Evolutionary conservation across 1,284 basidiomycete species (phyloP).

Genomic region (Tremellales sp.): DNA sequence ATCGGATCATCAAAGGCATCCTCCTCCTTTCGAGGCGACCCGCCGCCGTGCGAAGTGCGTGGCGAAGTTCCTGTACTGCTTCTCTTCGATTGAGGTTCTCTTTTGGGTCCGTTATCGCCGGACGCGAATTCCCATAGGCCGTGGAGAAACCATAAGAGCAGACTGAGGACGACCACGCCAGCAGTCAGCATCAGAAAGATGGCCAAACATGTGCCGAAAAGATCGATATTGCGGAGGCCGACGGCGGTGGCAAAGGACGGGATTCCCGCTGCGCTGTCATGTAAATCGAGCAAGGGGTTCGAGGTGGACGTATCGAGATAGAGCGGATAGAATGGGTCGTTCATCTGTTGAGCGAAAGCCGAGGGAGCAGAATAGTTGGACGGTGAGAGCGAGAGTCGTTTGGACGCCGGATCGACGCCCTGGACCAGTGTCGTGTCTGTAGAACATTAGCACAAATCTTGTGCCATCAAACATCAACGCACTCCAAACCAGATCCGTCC

Average conservation of each 20-base stretch:
- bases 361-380: constrained; percentile 59
- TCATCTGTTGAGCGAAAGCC: constrained; percentile 66
- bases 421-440: constrained; percentile 70
- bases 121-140: constrained; percentile 33
- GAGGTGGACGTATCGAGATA: constrained; percentile 64
- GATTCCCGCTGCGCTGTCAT: constrained; percentile 56
- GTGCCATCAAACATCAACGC: constrained; percentile 44
- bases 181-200: constrained; percentile 78
- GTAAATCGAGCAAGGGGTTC: constrained; percentile 46
- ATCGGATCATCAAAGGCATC: not conserved
- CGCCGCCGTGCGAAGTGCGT: not conserved
- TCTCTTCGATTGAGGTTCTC: not conserved
- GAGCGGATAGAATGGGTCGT: constrained; percentile 65
- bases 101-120: not conserved
- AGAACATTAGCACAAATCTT: constrained; percentile 3
- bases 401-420: constrained; percentile 48
- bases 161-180: constrained; percentile 63
- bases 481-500: constrained; percentile 85
- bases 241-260: constrained; percentile 73
- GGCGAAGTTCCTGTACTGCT: not conserved
- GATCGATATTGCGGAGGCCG: constrained; percentile 73
- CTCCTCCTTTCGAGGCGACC: not conserved
- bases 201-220: constrained; percentile 77
- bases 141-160: constrained; percentile 70
- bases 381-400: constrained; percentile 61